Evolutionary conservation across 306 rosid species (phyloP).

Genomic region (Herpetospermum pedunculosum): DNA sequence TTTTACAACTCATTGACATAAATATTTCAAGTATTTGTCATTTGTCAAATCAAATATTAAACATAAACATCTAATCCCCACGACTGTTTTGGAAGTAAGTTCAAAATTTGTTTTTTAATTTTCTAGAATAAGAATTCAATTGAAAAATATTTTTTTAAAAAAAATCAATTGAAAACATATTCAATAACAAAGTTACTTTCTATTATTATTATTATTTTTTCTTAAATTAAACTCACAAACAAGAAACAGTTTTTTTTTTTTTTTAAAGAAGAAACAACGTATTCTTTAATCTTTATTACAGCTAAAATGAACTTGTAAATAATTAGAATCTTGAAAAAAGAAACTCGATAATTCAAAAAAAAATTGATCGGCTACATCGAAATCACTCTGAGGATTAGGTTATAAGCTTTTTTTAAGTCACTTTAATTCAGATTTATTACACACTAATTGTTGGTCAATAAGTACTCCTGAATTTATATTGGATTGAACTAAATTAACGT

Average conservation of each 20-base stretch:
- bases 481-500: too few species aligned
- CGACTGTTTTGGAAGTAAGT: neutral
- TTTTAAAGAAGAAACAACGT: too few species aligned
- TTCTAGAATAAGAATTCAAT: neutral
- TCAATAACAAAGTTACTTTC: neutral
- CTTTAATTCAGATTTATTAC: too few species aligned
- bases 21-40: neutral
- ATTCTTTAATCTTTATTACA: neutral
- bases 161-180: too few species aligned
- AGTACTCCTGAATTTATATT: too few species aligned
- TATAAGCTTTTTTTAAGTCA: neutral
- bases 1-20: neutral
- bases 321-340: neutral
- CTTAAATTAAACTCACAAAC: neutral
- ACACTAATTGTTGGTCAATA: too few species aligned
- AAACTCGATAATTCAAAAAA: too few species aligned
- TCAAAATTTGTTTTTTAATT: neutral
- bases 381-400: too few species aligned
- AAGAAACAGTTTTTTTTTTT: too few species aligned
- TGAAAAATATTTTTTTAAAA: too few species aligned
- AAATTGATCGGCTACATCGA: too few species aligned
- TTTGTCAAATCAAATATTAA: neutral
- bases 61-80: neutral
- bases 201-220: too few species aligned
- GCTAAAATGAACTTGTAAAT: neutral